Base-by-base conservation (phyloP, 345 rosid species). In the Euphorbia pulcherrima region DNA sequence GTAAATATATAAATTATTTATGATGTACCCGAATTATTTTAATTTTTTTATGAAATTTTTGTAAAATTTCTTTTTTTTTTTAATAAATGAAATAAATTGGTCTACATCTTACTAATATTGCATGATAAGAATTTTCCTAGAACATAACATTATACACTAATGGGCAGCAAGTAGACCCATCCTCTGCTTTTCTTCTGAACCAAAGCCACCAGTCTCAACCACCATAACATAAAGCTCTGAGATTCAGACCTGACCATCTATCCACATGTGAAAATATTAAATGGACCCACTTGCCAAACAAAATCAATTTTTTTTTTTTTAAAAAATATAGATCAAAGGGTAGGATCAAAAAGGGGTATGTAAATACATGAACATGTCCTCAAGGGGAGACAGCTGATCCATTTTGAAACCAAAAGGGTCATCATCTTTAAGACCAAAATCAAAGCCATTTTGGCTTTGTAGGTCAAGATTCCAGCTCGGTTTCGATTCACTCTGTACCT, bases 401-500 rank as follows among this genome's bases (percentile, higher is more conserved):
- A 80, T 62, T 9, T 77, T 85, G 35, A 72, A 46, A 44, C 59
- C 78, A 74, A 87, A 84, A 44, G 69, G 76, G 75, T 87, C 86
- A 68, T 89, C 87, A 65, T 78, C 77, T 60, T 51, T 60, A 50
- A 84, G 82, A 73, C 79, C 48, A 46, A 81, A 67, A 67, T 83
- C 79, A 0, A 81, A 72, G 4, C 61, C 82, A 33, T 55, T 69
- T n/a, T n/a, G n/a, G 0, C 6, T 11, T 0, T 70, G 75, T 0
- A 67, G 27, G 39, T 39, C 50, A 11, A 40, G 76, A 11, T 70
- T 30, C 90, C 89, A 81, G 27, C n/a, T n/a, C n/a, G n/a, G n/a
- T n/a, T 73, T 81, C 3, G 80, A 77, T 26, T 81, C 71, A 21
- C 93, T 90, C 72, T 86, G 84, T 55, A 78, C 60, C 73, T 82